A percentile compares a stretch with the other conserved stretches of the same genome.
Conservation (phyloP, 176 grass and related monocot genomes). For the Areca catechu region DNA sequence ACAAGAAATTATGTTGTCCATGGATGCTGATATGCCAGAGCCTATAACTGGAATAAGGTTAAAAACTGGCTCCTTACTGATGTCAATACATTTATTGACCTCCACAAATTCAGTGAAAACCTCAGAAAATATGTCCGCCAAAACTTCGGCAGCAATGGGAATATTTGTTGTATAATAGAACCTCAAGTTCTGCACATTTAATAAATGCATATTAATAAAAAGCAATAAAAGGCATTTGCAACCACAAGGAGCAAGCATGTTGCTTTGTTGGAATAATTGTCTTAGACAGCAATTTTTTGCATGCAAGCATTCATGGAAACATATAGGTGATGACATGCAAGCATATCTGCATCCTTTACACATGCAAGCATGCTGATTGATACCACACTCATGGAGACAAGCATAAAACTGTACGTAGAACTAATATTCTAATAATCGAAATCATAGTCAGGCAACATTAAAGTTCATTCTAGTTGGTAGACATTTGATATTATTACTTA, state of each 20-base stretch:
- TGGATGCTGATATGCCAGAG: conserved; percentile 41
- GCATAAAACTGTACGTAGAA: too few species aligned
- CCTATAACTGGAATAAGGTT: conserved; percentile 63
- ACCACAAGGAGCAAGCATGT: neutral
- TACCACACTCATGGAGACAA: too few species aligned
- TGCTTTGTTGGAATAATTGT: neutral
- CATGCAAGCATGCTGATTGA: too few species aligned
- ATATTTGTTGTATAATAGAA: conserved; percentile 46
- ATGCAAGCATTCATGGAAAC: too few species aligned
- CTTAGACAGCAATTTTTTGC: too few species aligned
- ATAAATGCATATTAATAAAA: conserved; percentile 4
- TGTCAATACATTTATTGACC: conserved; percentile 4
- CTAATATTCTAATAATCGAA: too few species aligned
- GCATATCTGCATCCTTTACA: too few species aligned
- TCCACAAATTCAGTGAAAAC: conserved; percentile 36
- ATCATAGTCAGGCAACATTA: too few species aligned
- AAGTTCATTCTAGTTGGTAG: too few species aligned
- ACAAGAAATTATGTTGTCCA: conserved; percentile 50
- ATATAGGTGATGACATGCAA: too few species aligned
- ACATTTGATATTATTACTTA: too few species aligned
- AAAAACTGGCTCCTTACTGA: conserved; percentile 19
- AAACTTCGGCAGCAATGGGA: conserved; percentile 1
- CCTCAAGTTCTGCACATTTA: conserved; percentile 58
- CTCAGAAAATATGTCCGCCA: conserved; percentile 26
- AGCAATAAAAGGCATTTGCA: neutral